Base-by-base conservation (phyloP, 2,329 filamentous ascomycete species). In the Hymenoscyphus linearis region DNA sequence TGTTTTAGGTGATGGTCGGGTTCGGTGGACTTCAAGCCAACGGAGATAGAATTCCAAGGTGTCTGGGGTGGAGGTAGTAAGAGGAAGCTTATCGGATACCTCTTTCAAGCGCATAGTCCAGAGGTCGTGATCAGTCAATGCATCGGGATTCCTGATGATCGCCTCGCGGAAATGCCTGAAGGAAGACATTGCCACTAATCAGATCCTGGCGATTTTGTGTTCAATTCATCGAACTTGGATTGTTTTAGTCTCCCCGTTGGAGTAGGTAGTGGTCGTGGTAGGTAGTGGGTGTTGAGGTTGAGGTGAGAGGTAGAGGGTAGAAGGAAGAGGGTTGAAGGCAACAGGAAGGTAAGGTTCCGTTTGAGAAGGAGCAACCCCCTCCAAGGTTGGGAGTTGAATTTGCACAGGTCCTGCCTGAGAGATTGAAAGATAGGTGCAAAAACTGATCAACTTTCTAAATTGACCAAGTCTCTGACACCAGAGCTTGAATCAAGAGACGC, bases 1-100 rank as follows among this genome's bases (percentile, higher is more conserved):
- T 2, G 65, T 63, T 13, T 64, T 34, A 1, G 55, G 27, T 7
- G 64, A 61, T 16, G 66, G 61, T 4, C 50, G 18, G 9, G 52
- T 47, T 13, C 67, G 67, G 26, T 71, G 68, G 1, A 67, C 56
- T 36, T 70, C 67, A 10, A 72, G 63, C 70, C 68, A 71, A 16
- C 63, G 61, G 40, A 70, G 58, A 37, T 70, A 72, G 10, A 66
- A 57, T 1, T 31, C 55, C n/a, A 69, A 50, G 1, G 62, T 68
- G 10, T 22, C 47, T 12, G 55, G 53, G 31, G 47, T 54, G 18
- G 67, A 62, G 9, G 62, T 61, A 18, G 35, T 54, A n/a, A 37
- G 36, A 1, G 55, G 52, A n/a, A 70, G 31, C 27, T 50, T 59
- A 35, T 62, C 65, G n/a, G 65, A 64, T 2, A 71, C 55, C 4